Conservation (phyloP, 2,329 filamentous ascomycete species). For the Thielaviopsis cerberus region DNA sequence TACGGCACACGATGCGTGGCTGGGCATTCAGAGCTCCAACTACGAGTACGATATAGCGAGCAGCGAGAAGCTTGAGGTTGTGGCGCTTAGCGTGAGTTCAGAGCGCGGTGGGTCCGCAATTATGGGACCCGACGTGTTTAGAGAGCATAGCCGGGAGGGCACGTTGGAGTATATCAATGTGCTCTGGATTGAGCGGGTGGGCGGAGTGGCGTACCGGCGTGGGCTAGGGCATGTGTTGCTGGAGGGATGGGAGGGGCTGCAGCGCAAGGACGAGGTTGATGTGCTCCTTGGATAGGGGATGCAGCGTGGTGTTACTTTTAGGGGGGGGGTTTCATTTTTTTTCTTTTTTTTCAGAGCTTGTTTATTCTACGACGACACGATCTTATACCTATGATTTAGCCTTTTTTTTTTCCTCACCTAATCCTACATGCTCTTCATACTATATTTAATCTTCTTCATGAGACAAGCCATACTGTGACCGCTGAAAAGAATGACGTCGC, state of each 20-base stretch:
- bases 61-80: constrained; percentile 26
- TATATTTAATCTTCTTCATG: background rate
- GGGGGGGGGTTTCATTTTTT: background rate
- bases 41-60: constrained; percentile 19
- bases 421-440: background rate
- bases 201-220: constrained; percentile 23
- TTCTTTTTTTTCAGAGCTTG: background rate
- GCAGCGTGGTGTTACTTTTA: background rate
- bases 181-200: constrained; percentile 28
- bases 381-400: background rate
- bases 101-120: constrained; percentile 25
- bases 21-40: constrained; percentile 28
- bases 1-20: constrained; percentile 27
- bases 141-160: constrained; percentile 22
- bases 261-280: constrained; percentile 21
- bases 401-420: background rate
- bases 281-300: constrained; percentile 22
- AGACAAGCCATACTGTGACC: no score
- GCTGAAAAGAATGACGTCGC: no score
- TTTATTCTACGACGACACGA: background rate
- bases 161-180: constrained; percentile 28
- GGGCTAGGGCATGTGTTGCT: constrained; percentile 26
- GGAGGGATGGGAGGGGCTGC: constrained; percentile 24
- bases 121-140: constrained; percentile 23
- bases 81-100: constrained; percentile 24